Percentiles rank a stretch among this genome's conserved stretches.
Conservation (phyloP, 2,329 filamentous ascomycete genomes). For the Ophiostoma tasmaniense region DNA sequence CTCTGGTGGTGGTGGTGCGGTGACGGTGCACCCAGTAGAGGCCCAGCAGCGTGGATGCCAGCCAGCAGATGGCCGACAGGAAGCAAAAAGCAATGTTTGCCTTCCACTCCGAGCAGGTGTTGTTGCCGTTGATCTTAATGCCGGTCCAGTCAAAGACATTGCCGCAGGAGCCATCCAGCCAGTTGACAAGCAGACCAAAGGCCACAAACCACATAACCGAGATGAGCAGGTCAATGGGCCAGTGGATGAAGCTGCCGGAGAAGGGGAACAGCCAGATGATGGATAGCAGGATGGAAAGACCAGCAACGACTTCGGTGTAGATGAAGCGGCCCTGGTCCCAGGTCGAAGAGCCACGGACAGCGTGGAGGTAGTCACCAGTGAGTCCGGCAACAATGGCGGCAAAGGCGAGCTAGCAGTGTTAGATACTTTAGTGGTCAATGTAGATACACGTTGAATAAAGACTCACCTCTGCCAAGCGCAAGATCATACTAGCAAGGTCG, state of each 20-base stretch:
- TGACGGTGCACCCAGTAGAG: conserved; percentile 44
- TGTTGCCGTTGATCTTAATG: conserved; percentile 39
- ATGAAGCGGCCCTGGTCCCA: conserved; percentile 60
- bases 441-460: neutral
- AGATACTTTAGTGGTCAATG: too few species aligned
- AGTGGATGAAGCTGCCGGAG: conserved; percentile 57
- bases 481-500: conserved; percentile 46
- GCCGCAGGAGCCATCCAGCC: conserved; percentile 43
- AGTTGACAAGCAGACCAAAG: conserved; percentile 57
- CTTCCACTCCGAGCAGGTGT: conserved; percentile 60
- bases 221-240: conserved; percentile 61
- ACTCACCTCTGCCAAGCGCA: conserved; percentile 42
- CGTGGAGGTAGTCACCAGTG: conserved; percentile 56
- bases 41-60: conserved; percentile 52
- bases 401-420: conserved; percentile 45
- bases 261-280: conserved; percentile 68
- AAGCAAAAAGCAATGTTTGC: conserved; percentile 64
- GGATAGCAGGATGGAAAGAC: conserved; percentile 57
- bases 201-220: conserved; percentile 61
- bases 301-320: conserved; percentile 65
- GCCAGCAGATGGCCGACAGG: conserved; percentile 62
- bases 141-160: conserved; percentile 52
- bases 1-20: conserved; percentile 25
- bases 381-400: conserved; percentile 64
- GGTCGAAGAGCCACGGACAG: conserved; percentile 35